Evolutionary conservation across 1,284 basidiomycete species (phyloP).

Genomic region (Ganoderma multipileum): DNA sequence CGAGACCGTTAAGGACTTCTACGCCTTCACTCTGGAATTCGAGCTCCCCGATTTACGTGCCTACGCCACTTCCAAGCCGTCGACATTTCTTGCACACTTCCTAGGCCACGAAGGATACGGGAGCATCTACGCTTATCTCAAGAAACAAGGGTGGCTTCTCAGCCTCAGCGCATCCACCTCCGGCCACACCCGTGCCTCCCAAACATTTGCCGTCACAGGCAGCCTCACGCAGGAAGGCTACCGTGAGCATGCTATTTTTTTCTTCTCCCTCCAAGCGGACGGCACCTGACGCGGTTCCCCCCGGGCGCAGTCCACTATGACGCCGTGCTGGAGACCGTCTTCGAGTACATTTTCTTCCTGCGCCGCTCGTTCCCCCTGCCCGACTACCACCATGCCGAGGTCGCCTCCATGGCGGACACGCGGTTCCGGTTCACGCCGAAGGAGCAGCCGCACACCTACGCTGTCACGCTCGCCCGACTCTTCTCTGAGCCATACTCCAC

Average conservation of each 20-base stretch:
- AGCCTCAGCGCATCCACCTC: constrained; percentile 54
- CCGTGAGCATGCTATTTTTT: constrained; percentile 40
- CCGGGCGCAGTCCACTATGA: constrained; percentile 54
- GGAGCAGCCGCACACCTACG: constrained; percentile 38
- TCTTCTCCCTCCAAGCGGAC: not conserved
- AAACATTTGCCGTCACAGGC: constrained; percentile 63
- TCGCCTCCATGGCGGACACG: constrained; percentile 60
- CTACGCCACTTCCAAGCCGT: constrained; percentile 59
- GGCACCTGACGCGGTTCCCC: not conserved
- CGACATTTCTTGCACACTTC: constrained; percentile 65
- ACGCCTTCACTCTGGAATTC: constrained; percentile 63
- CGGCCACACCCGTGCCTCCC: constrained; percentile 56
- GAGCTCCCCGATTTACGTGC: constrained; percentile 62
- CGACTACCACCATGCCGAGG: constrained; percentile 61
- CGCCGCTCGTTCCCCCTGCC: constrained; percentile 46
- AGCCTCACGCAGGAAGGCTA: constrained; percentile 69
- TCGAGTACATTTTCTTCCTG: constrained; percentile 68
- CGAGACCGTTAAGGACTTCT: constrained; percentile 68
- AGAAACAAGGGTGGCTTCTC: constrained; percentile 70
- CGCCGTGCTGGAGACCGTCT: constrained; percentile 59
- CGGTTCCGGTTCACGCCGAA: constrained; percentile 71
- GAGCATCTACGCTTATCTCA: constrained; percentile 67
- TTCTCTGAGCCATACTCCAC: constrained; percentile 34
- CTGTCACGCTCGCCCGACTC: constrained; percentile 25
- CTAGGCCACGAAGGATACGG: constrained; percentile 76